Evolutionary conservation across 768 basidiomycete species (phyloP), one percentile per base, ranked within the genome.

Genomic region (Pholiota conissans): DNA sequence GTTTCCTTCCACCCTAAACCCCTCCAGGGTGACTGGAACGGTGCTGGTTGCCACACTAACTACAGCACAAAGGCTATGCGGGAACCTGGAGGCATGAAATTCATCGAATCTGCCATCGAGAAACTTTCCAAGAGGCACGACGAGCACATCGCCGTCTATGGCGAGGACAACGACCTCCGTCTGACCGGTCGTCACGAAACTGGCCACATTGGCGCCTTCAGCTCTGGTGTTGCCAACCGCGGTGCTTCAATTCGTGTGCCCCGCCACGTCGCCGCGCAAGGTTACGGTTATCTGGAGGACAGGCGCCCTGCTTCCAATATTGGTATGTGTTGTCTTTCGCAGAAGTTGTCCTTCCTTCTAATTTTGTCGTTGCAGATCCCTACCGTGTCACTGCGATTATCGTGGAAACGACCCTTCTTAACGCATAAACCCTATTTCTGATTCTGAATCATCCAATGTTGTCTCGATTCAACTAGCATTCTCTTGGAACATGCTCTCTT

Each of bases 1-100:
- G 95, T 98, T 62, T 97, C 97, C 63, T 95, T 98, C 95, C 97
- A 99, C 83, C 97, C 97, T 71, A 99, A 99, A 75, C 95, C 95
- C 60, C 89, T 98, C 68, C 70, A 78, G 63, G 97, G 97, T 62
- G 97, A 99, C 73, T 99, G 97, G 97, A 99, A 99, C 76, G 97
- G 97, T 69, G 97, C 97, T 63, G 97, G 97, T 54, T 93, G 91
- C 81, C 96, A 98, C 84, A 91, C 90, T 79, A 99, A 98, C 87
- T 98, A 84, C 84, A 92, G 90, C 69, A 98, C 97, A 66, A 87
- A 90, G 74, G 81, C 82, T 50, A 99, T 96, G 90, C 93, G 97
- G 61, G 91, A 93, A 73, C 84, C 87, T 42, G 94, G 91, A 74
- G 97, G 97, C 67, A 93, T 94, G 79, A 90, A 95, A 78, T 69